phyloP scores from a whole-genome alignment of 1,139 yeast genomes.

The Hanseniaspora sp. region DNA sequence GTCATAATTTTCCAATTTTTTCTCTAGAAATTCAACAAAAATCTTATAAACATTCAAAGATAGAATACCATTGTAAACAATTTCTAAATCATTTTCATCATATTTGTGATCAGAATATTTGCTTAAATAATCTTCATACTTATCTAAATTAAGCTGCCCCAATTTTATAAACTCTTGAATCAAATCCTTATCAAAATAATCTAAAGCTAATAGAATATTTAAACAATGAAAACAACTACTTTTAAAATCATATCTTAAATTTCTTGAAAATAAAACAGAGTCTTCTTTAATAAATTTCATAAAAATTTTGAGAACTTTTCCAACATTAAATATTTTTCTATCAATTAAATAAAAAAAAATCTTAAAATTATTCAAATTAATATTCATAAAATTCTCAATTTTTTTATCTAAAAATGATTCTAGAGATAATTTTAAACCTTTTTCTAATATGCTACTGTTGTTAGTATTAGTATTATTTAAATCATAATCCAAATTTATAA shows the following conservation, averaged over 20 bases:
- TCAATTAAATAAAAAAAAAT: not conserved
- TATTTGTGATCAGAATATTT: not conserved
- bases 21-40: not conserved
- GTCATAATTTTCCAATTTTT: not conserved
- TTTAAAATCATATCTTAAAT: not conserved
- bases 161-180: not conserved
- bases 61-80: not conserved
- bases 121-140: not conserved
- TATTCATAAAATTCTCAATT: not conserved
- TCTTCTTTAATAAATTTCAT: constrained; percentile 1
- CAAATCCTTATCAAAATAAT: not conserved
- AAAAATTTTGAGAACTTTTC: not conserved
- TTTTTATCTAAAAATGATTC: not conserved
- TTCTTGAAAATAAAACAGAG: not conserved
- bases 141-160: not conserved
- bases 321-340: not conserved
- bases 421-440: not conserved
- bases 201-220: not conserved
- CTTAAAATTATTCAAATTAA: not conserved
- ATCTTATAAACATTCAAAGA: not conserved
- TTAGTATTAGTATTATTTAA: not conserved
- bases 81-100: not conserved
- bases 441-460: not conserved
- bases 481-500: not conserved
- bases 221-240: not conserved